Conservation (phyloP, 164 flowering plant species). For the Paratinospora sagittata region DNA sequence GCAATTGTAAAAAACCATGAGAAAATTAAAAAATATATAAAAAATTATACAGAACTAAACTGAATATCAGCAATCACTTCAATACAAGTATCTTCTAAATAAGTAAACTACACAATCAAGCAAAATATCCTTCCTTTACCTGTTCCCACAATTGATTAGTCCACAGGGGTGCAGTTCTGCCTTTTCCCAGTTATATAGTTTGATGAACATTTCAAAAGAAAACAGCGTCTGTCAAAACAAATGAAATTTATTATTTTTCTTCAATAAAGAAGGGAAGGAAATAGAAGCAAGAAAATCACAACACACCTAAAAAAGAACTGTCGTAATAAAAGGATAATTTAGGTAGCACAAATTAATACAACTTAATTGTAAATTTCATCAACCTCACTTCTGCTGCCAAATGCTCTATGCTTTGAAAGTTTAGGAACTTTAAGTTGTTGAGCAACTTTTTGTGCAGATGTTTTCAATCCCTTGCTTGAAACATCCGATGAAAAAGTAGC, state of each 20-base stretch:
- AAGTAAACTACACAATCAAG: background rate
- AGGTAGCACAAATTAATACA: background rate
- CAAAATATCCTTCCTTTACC: constrained; percentile 36
- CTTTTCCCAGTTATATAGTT: constrained; percentile 65
- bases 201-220: constrained; percentile 65
- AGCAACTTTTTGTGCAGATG: constrained; percentile 54
- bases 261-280: background rate
- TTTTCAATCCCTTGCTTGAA: constrained; percentile 40
- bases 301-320: background rate
- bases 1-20: background rate
- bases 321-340: background rate
- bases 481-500: constrained; percentile 18
- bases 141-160: constrained; percentile 85
- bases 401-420: constrained; percentile 27
- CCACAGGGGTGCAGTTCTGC: constrained; percentile 72
- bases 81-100: background rate
- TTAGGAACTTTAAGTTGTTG: constrained; percentile 55
- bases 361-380: constrained; percentile 31
- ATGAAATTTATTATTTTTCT: background rate
- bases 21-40: background rate
- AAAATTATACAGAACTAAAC: background rate
- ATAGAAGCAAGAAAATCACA: background rate
- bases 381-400: constrained; percentile 33
- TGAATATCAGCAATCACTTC: background rate
- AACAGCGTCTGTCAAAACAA: constrained; percentile 51